Base-by-base conservation (phyloP, 139 green algal species). In the Coelastrella sp. region DNA sequence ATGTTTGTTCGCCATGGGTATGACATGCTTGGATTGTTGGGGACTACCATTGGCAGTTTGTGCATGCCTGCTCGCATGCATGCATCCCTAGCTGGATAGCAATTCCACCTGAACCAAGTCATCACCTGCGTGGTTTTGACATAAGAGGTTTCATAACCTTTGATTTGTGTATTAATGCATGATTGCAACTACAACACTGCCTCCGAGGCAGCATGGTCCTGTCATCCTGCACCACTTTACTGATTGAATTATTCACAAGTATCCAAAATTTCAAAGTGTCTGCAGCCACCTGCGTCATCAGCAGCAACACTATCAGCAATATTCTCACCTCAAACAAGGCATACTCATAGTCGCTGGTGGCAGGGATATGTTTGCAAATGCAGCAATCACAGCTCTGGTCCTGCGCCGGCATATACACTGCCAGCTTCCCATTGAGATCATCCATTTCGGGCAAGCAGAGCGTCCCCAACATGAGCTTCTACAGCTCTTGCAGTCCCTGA, bases 331-430 rank as follows among this genome's bases (percentile, higher is more conserved):
- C 34, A 57, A 53, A 5, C 53, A 41, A 7, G 76, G 76, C 76
- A 43, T 83, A 13, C 51, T 83, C 5, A 83, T 83, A 5, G 57
- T 69, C 2, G 76, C 76, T 23, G 76, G 76, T 11, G 76, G 76
- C 23, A 17, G 53, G 5, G 60, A 83, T 25, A 83, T 72, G 53
- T 71, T 83, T 37, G 76, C 76, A 37, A 83, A 83, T 40, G 76
- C 76, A n/a, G 76, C 76, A 19, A 37, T 83, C 34, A 73, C 57
- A 0, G 3, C 72, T 9, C 11, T 27, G 21, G n/a, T 51, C 21
- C 57, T 83, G 35, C 53, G 76, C 48, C 34, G 45, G 23, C 53
- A 73, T 8, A 21, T 83, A 4, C 41, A 59, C 35, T 60, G 76
- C 53, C 63, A 37, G 32, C 23, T 83, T 15, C 76, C 53, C 6